These are phyloP conservation scores for Musa beccarii DNA, from an alignment of 176 grass and related monocot species.

Conservation along the genomic window DNA sequence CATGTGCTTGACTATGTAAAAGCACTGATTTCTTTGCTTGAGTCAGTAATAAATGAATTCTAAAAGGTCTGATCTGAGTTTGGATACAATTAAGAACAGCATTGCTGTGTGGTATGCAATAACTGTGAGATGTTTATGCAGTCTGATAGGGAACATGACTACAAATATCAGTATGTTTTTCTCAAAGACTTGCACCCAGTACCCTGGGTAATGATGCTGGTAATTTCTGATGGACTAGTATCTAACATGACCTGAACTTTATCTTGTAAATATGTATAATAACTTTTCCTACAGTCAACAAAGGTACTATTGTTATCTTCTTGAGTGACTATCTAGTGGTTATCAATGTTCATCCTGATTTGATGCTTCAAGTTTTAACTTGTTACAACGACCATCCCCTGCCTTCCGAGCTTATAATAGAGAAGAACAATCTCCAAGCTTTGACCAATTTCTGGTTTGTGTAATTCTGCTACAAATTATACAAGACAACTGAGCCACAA, in stretches of 20 bases:
- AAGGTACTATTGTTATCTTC: neutral
- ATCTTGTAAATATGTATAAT: neutral
- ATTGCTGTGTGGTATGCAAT: neutral
- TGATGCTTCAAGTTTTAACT: no score
- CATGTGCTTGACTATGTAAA: neutral
- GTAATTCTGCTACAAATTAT: no score
- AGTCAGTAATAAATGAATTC: no score
- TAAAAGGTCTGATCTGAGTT: no score
- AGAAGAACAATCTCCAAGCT: no score
- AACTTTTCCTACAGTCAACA: neutral
- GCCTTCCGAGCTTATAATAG: no score
- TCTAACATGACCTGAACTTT: neutral
- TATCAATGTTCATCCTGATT: neutral
- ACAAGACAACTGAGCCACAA: no score
- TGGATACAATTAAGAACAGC: no score
- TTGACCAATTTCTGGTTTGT: no score
- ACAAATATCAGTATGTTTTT: neutral
- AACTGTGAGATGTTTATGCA: neutral
- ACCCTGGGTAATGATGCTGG: neutral
- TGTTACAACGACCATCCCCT: no score
- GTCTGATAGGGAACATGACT: neutral
- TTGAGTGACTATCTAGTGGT: neutral
- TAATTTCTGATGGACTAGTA: neutral
- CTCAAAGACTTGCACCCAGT: neutral
- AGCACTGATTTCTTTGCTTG: no score